Evolutionary conservation across 1,139 yeast species (phyloP).

Genomic region (Kodamaea arcana): DNA sequence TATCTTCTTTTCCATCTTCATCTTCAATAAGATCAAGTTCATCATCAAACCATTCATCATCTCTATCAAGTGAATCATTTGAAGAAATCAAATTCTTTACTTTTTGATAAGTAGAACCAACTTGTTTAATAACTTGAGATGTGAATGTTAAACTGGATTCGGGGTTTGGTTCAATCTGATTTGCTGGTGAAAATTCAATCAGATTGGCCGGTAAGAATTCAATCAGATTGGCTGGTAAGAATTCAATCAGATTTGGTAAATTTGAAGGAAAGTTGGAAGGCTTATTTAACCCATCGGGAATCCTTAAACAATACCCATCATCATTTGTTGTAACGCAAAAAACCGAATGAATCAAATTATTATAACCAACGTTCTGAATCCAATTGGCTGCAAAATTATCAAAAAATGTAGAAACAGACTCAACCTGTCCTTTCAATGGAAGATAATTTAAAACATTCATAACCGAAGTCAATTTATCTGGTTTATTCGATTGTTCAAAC

Average conservation of each 20-base stretch:
- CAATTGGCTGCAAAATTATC: slow-evolving; percentile 40
- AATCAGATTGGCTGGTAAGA: slow-evolving; percentile 24
- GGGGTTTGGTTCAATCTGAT: background rate
- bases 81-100: background rate
- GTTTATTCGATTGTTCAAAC: slow-evolving; percentile 18
- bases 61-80: background rate
- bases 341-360: slow-evolving; percentile 33
- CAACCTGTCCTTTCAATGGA: slow-evolving; percentile 8
- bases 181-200: too few relatives aligned
- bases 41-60: background rate
- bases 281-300: slow-evolving; percentile 24
- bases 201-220: background rate
- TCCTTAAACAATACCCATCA: slow-evolving; percentile 36
- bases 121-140: background rate
- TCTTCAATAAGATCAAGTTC: background rate
- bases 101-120: background rate
- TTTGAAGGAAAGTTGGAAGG: too few relatives aligned
- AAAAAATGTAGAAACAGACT: slow-evolving; percentile 24
- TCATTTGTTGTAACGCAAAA: slow-evolving; percentile 36
- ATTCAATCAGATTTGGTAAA: slow-evolving; percentile 20
- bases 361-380: slow-evolving; percentile 29
- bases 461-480: slow-evolving; percentile 14
- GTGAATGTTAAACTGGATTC: background rate
- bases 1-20: background rate
- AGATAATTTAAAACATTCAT: slow-evolving; percentile 23